These are phyloP conservation scores for Kwoniella mangroviensis DNA, from an alignment of 768 basidiomycete genomes.

Conservation along the genomic window DNA sequence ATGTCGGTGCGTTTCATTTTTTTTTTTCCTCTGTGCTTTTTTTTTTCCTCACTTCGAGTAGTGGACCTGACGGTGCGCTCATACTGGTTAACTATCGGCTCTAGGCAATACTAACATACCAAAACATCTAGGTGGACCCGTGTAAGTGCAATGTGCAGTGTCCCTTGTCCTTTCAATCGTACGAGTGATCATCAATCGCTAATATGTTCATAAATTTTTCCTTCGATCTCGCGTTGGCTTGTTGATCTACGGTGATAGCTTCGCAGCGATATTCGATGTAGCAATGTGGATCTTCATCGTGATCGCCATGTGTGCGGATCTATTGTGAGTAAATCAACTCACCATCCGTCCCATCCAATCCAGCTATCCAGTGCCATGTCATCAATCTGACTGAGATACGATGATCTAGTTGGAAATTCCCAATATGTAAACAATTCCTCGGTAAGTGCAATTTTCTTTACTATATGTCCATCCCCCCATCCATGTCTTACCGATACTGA, in stretches of 20 bases:
- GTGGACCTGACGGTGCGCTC: too few species aligned
- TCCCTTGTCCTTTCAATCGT: neutral
- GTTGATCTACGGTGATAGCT: conserved; percentile 31
- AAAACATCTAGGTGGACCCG: conserved; percentile 50
- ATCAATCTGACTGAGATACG: neutral
- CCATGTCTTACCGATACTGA: too few species aligned
- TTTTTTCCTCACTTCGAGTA: too few species aligned
- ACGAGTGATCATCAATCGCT: neutral
- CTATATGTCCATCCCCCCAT: too few species aligned
- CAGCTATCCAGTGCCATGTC: neutral
- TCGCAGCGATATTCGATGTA: conserved; percentile 38
- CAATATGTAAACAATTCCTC: conserved; percentile 16
- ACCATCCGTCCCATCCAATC: neutral
- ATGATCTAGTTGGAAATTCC: conserved; percentile 16
- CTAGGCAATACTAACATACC: conserved; percentile 49
- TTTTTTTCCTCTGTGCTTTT: too few species aligned
- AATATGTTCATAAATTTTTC: too few species aligned
- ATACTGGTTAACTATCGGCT: too few species aligned
- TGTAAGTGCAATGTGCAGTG: conserved; percentile 26
- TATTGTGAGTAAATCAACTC: conserved; percentile 36
- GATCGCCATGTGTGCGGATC: conserved; percentile 37
- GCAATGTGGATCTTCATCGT: conserved; percentile 42
- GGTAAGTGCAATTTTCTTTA: conserved; percentile 4
- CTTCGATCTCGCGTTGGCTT: too few species aligned
- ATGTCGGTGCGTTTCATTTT: conserved; percentile 25